phyloP scores from a whole-genome alignment of 257 asterid species.

The Capsicum baccatum region DNA sequence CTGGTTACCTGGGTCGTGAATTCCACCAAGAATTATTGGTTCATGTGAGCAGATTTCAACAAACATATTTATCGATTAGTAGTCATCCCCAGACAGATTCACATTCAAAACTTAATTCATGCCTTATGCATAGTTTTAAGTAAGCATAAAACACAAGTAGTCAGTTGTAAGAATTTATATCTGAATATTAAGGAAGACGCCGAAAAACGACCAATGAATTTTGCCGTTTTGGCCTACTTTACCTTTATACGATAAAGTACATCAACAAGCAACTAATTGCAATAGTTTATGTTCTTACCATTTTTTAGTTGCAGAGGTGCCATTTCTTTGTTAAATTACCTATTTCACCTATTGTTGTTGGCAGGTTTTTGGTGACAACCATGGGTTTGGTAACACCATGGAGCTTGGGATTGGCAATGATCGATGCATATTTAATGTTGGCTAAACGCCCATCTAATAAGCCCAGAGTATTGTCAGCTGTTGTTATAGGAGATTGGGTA shows the following conservation, averaged over 20 bases:
- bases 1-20: background rate
- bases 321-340: background rate
- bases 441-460: conserved; percentile 63
- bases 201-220: too few species aligned
- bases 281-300: background rate
- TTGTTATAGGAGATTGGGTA: conserved; percentile 74
- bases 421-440: conserved; percentile 66
- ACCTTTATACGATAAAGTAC: too few species aligned
- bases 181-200: background rate
- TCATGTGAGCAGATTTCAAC: background rate
- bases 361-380: conserved; percentile 81
- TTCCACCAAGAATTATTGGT: background rate
- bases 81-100: background rate
- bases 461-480: conserved; percentile 53
- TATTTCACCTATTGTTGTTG: conserved; percentile 26
- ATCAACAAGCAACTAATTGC: too few species aligned
- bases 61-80: background rate
- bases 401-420: conserved; percentile 84
- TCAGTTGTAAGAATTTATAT: background rate
- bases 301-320: background rate
- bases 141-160: background rate
- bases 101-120: conserved; percentile 14
- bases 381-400: conserved; percentile 87
- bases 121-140: background rate
- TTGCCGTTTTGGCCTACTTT: too few species aligned